phyloP scores from a whole-genome alignment of 352 stramenopile species.

The Pythium sp. region DNA sequence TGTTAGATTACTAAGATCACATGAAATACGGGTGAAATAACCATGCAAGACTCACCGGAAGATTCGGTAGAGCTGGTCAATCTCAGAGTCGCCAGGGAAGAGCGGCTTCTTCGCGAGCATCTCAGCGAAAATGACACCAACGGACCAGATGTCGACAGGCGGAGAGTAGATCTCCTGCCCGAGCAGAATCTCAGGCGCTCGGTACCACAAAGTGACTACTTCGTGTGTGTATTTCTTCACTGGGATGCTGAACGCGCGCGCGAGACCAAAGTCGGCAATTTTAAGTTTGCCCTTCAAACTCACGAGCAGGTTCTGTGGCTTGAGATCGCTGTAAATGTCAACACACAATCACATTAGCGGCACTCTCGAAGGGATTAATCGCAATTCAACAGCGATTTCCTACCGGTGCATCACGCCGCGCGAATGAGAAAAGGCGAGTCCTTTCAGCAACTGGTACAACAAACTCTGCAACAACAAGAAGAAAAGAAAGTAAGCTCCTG shows the following conservation, averaged over 20 bases:
- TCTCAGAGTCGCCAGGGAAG: slow-evolving; percentile 82
- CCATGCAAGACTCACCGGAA: slow-evolving; percentile 45
- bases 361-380: background rate
- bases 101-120: slow-evolving; percentile 83
- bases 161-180: slow-evolving; percentile 89
- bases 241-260: slow-evolving; percentile 95
- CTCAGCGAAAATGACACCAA: slow-evolving; percentile 85
- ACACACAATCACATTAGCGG: background rate
- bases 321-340: slow-evolving; percentile 86
- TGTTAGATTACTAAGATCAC: too few relatives aligned
- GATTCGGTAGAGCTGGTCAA: slow-evolving; percentile 87
- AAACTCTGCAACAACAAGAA: slow-evolving; percentile 32
- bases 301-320: slow-evolving; percentile 98
- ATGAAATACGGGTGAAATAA: too few relatives aligned
- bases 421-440: slow-evolving; percentile 85
- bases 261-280: slow-evolving; percentile 98
- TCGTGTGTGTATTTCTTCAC: slow-evolving; percentile 98
- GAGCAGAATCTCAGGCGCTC: slow-evolving; percentile 97
- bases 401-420: slow-evolving; percentile 88
- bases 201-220: slow-evolving; percentile 99
- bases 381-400: slow-evolving; percentile 12
- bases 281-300: slow-evolving; percentile 93
- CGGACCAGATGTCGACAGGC: slow-evolving; percentile 85
- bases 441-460: slow-evolving; percentile 86
- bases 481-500: background rate